phyloP scores from a whole-genome alignment of 164 flowering plant genomes.

The Dillenia suffruticosa region DNA sequence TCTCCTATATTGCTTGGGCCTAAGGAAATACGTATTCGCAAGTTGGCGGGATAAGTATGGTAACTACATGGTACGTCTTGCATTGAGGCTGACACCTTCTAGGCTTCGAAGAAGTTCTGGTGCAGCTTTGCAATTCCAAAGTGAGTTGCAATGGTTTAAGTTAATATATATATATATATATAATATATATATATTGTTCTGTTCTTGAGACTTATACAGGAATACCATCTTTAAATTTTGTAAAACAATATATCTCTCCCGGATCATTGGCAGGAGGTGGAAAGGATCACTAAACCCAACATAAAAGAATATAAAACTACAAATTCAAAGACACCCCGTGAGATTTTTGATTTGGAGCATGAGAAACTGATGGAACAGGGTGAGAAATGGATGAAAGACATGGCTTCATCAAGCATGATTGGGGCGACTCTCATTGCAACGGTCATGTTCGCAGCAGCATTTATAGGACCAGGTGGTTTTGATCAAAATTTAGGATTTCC shows the following conservation, averaged over 20 bases:
- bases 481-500: constrained; percentile 2
- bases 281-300: constrained; percentile 16
- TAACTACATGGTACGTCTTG: constrained; percentile 16
- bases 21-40: neutral
- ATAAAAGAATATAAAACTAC: constrained; percentile 5
- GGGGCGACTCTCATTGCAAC: constrained; percentile 18
- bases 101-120: constrained; percentile 14
- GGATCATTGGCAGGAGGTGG: constrained; percentile 21
- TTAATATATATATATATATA: constrained; percentile 1
- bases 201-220: no score
- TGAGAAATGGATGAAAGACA: constrained; percentile 20
- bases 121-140: constrained; percentile 23
- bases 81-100: constrained; percentile 12
- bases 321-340: constrained; percentile 12
- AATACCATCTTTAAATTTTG: neutral
- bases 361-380: constrained; percentile 5
- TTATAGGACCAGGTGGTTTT: neutral
- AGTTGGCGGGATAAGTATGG: constrained; percentile 1
- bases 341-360: constrained; percentile 18
- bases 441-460: constrained; percentile 15
- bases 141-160: constrained; percentile 22
- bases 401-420: constrained; percentile 6
- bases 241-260: neutral
- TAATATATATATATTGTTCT: neutral
- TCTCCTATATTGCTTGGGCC: constrained; percentile 11